These are phyloP conservation scores for Cyathus striatus DNA, from an alignment of 768 basidiomycete species.

Conservation along the genomic window DNA sequence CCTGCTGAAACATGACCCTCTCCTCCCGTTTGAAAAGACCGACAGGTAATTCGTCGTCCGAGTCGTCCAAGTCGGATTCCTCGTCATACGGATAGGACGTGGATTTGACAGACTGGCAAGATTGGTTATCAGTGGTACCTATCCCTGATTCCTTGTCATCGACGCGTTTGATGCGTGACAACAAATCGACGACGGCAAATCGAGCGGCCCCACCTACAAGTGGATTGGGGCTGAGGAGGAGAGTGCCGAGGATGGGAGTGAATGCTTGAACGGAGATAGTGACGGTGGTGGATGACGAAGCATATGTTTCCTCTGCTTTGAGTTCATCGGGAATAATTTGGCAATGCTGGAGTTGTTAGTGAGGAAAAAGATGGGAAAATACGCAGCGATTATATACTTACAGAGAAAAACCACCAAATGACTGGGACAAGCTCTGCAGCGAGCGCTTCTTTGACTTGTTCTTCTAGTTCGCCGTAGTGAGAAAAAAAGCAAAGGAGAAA, in stretches of 20 bases:
- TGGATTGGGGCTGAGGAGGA: constrained; percentile 78
- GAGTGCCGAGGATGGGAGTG: constrained; percentile 84
- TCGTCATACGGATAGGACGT: constrained; percentile 2
- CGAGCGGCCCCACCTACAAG: constrained; percentile 71
- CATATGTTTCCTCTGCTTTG: constrained; percentile 23
- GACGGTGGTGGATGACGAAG: constrained; percentile 30
- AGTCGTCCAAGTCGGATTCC: constrained; percentile 22
- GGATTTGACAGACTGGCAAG: neutral
- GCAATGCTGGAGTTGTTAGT: constrained; percentile 49
- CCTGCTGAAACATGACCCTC: constrained; percentile 66
- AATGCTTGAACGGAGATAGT: constrained; percentile 79
- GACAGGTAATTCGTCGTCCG: constrained; percentile 21
- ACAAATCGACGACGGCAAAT: constrained; percentile 71
- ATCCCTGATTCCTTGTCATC: constrained; percentile 36
- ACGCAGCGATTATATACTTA: constrained; percentile 18
- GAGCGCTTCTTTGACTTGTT: constrained; percentile 83
- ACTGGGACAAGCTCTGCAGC: constrained; percentile 74
- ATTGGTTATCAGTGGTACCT: neutral
- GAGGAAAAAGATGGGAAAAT: constrained; percentile 4
- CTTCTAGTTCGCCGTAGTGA: constrained; percentile 43
- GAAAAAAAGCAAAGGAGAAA: constrained; percentile 5
- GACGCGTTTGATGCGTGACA: constrained; percentile 62
- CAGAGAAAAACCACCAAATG: constrained; percentile 91
- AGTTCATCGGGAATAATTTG: constrained; percentile 53
- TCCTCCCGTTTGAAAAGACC: constrained; percentile 53